Evolutionary conservation across 1,139 yeast genomes (phyloP).

Genomic region (Diutina neorugosa): DNA sequence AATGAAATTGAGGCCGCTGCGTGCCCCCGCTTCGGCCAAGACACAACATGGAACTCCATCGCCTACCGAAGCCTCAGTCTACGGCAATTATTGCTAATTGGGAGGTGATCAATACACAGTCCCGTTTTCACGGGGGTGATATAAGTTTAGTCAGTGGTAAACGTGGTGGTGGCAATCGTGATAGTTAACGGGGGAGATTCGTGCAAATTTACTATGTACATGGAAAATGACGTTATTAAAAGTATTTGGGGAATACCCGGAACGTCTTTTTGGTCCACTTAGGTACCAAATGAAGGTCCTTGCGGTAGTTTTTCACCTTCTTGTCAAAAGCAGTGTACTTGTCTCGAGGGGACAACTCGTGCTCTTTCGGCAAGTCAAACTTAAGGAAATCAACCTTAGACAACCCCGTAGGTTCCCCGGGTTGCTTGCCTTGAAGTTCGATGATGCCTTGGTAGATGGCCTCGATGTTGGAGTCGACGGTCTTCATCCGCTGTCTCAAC

Average conservation of each 20-base stretch:
- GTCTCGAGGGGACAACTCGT: slow-evolving; percentile 67
- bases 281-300: slow-evolving; percentile 76
- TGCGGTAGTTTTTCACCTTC: slow-evolving; percentile 68
- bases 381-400: slow-evolving; percentile 29
- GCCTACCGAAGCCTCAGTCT: not conserved
- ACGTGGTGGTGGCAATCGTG: not conserved
- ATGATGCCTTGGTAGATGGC: slow-evolving; percentile 32
- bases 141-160: not conserved
- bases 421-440: slow-evolving; percentile 34
- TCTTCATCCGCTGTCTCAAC: slow-evolving; percentile 68
- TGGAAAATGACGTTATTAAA: slow-evolving; percentile 19
- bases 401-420: slow-evolving; percentile 15
- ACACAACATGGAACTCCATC: not conserved
- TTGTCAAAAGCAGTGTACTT: slow-evolving; percentile 82
- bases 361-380: slow-evolving; percentile 59
- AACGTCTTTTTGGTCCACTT: slow-evolving; percentile 82
- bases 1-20: not conserved
- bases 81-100: not conserved
- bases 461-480: slow-evolving; percentile 71
- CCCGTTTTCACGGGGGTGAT: not conserved
- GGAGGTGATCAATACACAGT: not conserved
- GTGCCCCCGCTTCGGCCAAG: not conserved
- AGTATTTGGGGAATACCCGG: slow-evolving; percentile 71
- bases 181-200: not conserved
- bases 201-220: slow-evolving; percentile 1